phyloP scores from a whole-genome alignment of 2,329 filamentous ascomycete genomes.

The Aphanocladium album region DNA sequence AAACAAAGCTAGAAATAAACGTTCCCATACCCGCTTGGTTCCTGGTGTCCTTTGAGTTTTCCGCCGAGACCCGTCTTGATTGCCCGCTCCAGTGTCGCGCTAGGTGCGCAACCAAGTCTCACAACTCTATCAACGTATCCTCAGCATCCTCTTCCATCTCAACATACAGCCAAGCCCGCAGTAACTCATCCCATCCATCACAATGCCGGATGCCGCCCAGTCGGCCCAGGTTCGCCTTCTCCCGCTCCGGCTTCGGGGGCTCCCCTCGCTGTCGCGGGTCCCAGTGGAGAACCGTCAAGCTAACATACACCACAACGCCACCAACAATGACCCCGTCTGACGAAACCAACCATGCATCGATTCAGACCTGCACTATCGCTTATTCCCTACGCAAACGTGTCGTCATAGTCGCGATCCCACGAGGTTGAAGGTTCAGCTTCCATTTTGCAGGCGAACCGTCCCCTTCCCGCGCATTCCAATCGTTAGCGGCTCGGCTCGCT shows the following conservation, averaged over 20 bases:
- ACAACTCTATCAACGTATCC: not conserved
- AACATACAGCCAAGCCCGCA: not conserved
- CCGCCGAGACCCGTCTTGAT: no score
- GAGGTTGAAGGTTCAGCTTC: not conserved
- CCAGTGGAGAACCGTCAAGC: not conserved
- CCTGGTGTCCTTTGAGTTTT: no score
- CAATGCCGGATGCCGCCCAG: not conserved
- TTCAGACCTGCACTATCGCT: not conserved
- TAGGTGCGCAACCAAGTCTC: no score
- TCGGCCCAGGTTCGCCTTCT: not conserved
- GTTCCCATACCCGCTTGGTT: no score
- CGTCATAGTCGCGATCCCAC: not conserved
- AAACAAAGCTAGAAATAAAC: no score
- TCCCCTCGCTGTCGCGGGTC: not conserved
- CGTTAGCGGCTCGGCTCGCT: not conserved
- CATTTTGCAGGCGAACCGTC: not conserved
- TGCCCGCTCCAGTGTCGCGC: no score
- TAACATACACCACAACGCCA: not conserved
- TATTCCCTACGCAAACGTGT: not conserved
- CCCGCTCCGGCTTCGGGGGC: constrained; percentile 3
- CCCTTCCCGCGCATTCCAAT: not conserved
- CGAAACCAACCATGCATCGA: not conserved
- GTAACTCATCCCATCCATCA: not conserved
- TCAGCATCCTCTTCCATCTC: not conserved
- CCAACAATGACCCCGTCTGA: constrained; percentile 2